These are phyloP conservation scores for Whalleya microplaca DNA, from an alignment of 2,329 filamentous ascomycete genomes.

Conservation along the genomic window DNA sequence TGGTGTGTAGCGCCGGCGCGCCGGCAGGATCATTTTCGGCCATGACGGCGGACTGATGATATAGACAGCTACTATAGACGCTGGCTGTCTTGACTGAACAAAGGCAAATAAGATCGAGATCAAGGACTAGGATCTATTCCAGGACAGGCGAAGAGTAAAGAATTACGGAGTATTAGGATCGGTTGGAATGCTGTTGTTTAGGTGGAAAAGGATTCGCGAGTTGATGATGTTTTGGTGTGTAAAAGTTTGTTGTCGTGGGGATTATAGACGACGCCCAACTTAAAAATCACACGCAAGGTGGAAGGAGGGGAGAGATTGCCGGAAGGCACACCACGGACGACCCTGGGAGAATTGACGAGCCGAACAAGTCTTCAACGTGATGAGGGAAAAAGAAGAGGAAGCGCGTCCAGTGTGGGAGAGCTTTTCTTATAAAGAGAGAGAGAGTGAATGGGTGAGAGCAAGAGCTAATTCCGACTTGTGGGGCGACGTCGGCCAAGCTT, in stretches of 20 bases:
- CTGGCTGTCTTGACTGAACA: slow-evolving; percentile 19
- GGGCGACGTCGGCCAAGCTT: slow-evolving; percentile 23
- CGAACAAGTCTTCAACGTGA: slow-evolving; percentile 32
- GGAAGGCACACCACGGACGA: slow-evolving; percentile 37
- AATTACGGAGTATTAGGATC: slow-evolving; percentile 16
- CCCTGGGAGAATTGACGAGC: slow-evolving; percentile 30
- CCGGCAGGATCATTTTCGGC: slow-evolving; percentile 57
- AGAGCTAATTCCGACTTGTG: slow-evolving; percentile 28
- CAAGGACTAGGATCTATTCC: slow-evolving; percentile 14
- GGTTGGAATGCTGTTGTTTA: slow-evolving; percentile 33
- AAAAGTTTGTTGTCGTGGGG: slow-evolving; percentile 19
- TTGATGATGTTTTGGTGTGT: slow-evolving; percentile 24
- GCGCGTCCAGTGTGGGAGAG: slow-evolving; percentile 23
- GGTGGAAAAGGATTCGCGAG: slow-evolving; percentile 20
- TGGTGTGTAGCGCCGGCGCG: slow-evolving; percentile 64
- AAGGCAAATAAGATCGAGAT: slow-evolving; percentile 16
- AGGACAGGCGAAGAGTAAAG: slow-evolving; percentile 19
- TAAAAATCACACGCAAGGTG: slow-evolving; percentile 23
- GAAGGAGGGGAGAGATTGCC: slow-evolving; percentile 30
- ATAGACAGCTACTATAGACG: slow-evolving; percentile 28
- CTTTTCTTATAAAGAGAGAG: slow-evolving; percentile 26
- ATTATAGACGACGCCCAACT: slow-evolving; percentile 22
- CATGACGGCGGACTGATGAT: slow-evolving; percentile 46
- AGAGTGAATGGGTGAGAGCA: slow-evolving; percentile 22
- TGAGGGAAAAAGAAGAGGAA: slow-evolving; percentile 22